These are phyloP conservation scores for Kwoniella shivajii DNA, from an alignment of 1,284 basidiomycete genomes.

Conservation along the genomic window DNA sequence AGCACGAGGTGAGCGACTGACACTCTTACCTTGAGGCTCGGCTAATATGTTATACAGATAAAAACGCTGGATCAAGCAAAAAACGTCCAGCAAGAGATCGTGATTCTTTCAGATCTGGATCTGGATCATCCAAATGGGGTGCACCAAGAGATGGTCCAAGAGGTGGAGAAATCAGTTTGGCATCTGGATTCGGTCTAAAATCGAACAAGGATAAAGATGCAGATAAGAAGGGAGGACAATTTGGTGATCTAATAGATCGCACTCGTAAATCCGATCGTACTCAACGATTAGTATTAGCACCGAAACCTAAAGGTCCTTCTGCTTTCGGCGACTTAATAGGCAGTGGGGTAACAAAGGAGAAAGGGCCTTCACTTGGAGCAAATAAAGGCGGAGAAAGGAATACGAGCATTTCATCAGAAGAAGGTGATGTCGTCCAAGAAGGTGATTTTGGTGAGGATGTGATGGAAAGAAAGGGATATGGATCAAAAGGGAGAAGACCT, in stretches of 20 bases:
- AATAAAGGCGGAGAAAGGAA: neutral
- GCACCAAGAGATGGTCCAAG: conserved; percentile 4
- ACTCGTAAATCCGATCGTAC: neutral
- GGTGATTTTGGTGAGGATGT: neutral
- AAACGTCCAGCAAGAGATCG: too few species aligned
- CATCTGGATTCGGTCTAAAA: conserved; percentile 11
- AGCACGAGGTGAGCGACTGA: neutral
- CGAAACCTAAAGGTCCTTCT: neutral
- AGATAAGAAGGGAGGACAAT: neutral
- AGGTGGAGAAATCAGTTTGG: neutral
- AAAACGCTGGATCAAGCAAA: conserved; percentile 5
- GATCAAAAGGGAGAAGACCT: neutral
- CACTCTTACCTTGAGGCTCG: neutral
- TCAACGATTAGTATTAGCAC: neutral
- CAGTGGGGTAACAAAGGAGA: neutral
- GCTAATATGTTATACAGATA: neutral
- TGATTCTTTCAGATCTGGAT: too few species aligned
- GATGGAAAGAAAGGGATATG: neutral
- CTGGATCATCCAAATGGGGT: conserved; percentile 18
- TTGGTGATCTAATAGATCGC: conserved; percentile 9
- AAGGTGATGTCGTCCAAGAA: neutral
- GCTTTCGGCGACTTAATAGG: conserved; percentile 13
- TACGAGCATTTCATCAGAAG: neutral
- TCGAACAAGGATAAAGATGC: neutral
- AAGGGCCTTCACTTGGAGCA: neutral